Conservation (phyloP, 2,329 filamentous ascomycete species). For the Fusarium sp. region DNA sequence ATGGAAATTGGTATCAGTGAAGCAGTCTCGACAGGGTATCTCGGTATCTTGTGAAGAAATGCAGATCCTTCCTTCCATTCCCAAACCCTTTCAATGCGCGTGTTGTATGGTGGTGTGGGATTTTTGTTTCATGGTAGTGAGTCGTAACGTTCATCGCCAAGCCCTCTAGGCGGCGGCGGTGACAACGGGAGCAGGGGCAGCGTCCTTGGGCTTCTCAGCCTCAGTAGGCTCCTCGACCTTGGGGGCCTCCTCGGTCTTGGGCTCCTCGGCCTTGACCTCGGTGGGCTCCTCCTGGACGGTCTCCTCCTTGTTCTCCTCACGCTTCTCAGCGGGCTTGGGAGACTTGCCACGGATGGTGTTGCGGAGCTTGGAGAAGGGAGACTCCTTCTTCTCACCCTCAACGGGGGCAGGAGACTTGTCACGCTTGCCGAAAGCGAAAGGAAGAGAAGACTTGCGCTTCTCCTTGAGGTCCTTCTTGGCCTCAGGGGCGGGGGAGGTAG, state of each 20-base stretch:
- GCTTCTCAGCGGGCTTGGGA: slow-evolving; percentile 54
- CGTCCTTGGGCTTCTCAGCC: slow-evolving; percentile 56
- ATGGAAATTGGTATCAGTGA: slow-evolving; percentile 57
- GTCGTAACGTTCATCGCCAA: slow-evolving; percentile 45
- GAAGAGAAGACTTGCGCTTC: slow-evolving; percentile 84
- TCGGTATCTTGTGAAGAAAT: slow-evolving; percentile 64
- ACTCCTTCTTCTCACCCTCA: slow-evolving; percentile 69
- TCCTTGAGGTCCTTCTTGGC: slow-evolving; percentile 74
- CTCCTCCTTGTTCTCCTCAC: slow-evolving; percentile 50
- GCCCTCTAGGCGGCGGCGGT: slow-evolving; percentile 63
- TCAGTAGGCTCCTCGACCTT: slow-evolving; percentile 68
- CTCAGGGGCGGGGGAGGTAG: slow-evolving; percentile 60
- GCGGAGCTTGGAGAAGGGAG: slow-evolving; percentile 70
- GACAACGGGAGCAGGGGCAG: slow-evolving; percentile 58
- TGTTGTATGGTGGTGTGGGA: slow-evolving; percentile 43
- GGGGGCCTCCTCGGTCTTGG: slow-evolving; percentile 47
- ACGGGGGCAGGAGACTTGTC: slow-evolving; percentile 69
- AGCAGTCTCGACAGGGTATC: slow-evolving; percentile 66
- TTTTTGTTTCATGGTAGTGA: slow-evolving; percentile 41
- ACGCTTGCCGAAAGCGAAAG: slow-evolving; percentile 84
- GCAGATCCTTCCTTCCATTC: slow-evolving; percentile 63
- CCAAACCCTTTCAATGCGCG: slow-evolving; percentile 56
- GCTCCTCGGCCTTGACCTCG: slow-evolving; percentile 52
- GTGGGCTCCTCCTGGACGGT: slow-evolving; percentile 55
- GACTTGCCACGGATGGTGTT: slow-evolving; percentile 65